A percentile compares a stretch with the other conserved stretches of the same genome.
phyloP scores from a whole-genome alignment of 768 basidiomycete species.

The Fibroporia radiculosa region DNA sequence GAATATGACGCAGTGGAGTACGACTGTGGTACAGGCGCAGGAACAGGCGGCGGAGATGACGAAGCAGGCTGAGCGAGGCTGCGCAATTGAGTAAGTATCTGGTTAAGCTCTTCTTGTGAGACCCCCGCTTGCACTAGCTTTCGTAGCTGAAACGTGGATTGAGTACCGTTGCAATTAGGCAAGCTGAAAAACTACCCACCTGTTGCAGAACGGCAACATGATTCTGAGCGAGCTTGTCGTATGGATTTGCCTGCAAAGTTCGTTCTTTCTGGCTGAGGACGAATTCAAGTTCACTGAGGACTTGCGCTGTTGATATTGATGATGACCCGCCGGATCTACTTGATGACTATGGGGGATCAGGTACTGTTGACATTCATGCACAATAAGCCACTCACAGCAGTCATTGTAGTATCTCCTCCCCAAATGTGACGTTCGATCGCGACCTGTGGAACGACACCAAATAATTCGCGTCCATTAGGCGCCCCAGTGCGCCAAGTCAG shows the following conservation, averaged over 20 bases:
- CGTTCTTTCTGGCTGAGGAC: slow-evolving; percentile 78
- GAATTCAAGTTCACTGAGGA: slow-evolving; percentile 77
- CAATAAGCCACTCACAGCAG: slow-evolving; percentile 30
- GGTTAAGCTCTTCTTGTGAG: slow-evolving; percentile 69
- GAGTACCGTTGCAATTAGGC: background rate
- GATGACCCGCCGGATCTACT: slow-evolving; percentile 24
- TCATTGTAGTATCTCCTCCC: slow-evolving; percentile 43
- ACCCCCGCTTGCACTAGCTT: slow-evolving; percentile 73
- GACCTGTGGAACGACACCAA: slow-evolving; percentile 71
- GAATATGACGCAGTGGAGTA: slow-evolving; percentile 15
- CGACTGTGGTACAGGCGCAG: slow-evolving; percentile 9
- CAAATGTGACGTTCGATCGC: slow-evolving; percentile 82
- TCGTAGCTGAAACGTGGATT: slow-evolving; percentile 40
- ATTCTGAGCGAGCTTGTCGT: slow-evolving; percentile 56
- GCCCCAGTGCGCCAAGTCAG: slow-evolving; percentile 90
- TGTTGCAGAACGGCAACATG: slow-evolving; percentile 78
- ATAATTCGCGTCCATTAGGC: slow-evolving; percentile 74
- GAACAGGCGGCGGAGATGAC: slow-evolving; percentile 18
- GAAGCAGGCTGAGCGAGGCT: slow-evolving; percentile 43
- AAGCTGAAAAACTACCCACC: slow-evolving; percentile 35
- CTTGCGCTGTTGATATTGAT: slow-evolving; percentile 66
- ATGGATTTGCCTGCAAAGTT: slow-evolving; percentile 60
- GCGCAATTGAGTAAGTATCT: slow-evolving; percentile 68
- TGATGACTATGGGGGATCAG: slow-evolving; percentile 6
- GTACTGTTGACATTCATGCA: slow-evolving; percentile 32